Conservation (phyloP, 2,329 filamentous ascomycete species). For the Xylaria sp. region DNA sequence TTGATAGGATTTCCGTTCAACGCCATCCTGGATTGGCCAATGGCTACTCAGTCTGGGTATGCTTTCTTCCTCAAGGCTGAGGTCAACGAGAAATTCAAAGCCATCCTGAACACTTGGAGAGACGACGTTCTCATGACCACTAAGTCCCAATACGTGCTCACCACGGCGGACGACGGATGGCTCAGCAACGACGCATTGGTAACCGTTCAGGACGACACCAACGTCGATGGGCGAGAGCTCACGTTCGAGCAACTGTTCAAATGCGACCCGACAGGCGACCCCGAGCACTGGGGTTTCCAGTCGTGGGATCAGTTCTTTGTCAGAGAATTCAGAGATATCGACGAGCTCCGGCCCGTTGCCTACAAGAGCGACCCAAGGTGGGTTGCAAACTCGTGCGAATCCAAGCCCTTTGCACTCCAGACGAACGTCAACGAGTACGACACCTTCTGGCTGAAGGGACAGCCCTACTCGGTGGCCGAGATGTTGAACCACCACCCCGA, state of each 20-base stretch:
- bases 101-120: constrained; percentile 52
- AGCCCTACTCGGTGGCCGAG: constrained; percentile 54
- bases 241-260: constrained; percentile 44
- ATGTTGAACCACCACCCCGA: constrained; percentile 50
- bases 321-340: constrained; percentile 45
- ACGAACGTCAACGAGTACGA: constrained; percentile 48
- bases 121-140: background rate
- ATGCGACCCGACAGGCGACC: constrained; percentile 39
- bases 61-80: constrained; percentile 56
- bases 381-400: constrained; percentile 59
- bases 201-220: constrained; percentile 4
- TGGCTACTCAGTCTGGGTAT: constrained; percentile 57
- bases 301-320: constrained; percentile 63
- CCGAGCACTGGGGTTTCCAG: constrained; percentile 48
- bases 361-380: constrained; percentile 46
- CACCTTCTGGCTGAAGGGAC: constrained; percentile 58
- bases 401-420: constrained; percentile 48
- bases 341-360: constrained; percentile 48
- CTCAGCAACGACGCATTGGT: background rate
- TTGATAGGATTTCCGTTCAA: constrained; percentile 60
- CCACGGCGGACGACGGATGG: constrained; percentile 11
- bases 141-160: background rate
- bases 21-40: constrained; percentile 61
- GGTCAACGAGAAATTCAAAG: constrained; percentile 55
- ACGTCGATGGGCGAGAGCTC: constrained; percentile 11